Evolutionary conservation across 768 basidiomycete genomes (phyloP), one percentile per base, ranked within the genome.

Genomic region (Russula sp.): DNA sequence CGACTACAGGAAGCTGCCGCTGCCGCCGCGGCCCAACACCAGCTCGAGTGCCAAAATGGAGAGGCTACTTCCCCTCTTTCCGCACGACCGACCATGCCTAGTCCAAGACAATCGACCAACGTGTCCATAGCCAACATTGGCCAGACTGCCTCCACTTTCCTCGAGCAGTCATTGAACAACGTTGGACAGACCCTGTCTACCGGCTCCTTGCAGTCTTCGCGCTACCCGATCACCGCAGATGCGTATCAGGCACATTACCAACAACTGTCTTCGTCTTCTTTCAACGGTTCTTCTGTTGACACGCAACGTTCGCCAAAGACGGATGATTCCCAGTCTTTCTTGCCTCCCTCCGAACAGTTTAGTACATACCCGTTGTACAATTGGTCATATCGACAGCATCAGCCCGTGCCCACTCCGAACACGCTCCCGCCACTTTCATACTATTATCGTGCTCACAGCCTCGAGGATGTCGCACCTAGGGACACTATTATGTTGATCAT

Each of bases 401-500:
- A 84, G 67, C 76, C 80, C 20, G 75, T 83, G 46, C 76, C 75
- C 40, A 68, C 75, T 14, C 84, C 84, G 18, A 71, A 73, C 24
- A 72, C 71, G 57, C 72, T 81, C 32, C 80, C 81, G 26, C 84
- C 89, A n/a, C 80, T 92, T 34, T 86, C 87, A 0, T 83, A 83
- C 71, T 87, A 87, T 72, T 87, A 86, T 71, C 83, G 86, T n/a
- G 82, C 87, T 1, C 87, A 87, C 71, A 81, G 89, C 38, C 78
- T 96, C 52, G 90, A 94, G 71, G 86, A 90, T 64, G 84, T 94
- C 59, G 89, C 92, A 11, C 89, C 90, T 22, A 81, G 90, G 59
- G 88, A 90, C 63, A 89, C 87, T 6, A 86, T 94, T 54, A 83
- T 84, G 46, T 84, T 90, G 64, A 89, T 96, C 69, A 86, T 94